Conservation (phyloP, 306 rosid species). For the Glycine soja region DNA sequence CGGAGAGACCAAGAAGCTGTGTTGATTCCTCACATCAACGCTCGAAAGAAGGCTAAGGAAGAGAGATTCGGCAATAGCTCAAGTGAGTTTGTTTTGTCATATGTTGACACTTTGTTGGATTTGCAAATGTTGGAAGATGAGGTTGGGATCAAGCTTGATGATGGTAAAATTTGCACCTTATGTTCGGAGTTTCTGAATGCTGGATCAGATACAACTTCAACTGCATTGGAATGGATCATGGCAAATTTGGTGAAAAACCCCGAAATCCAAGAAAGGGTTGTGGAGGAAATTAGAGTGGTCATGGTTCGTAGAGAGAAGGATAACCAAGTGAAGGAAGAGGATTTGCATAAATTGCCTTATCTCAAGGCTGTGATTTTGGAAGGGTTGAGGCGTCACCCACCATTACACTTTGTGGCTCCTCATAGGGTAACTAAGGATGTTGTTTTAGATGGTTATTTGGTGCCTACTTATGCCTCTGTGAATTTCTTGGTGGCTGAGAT, state of each 20-base stretch:
- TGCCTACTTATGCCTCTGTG: constrained; percentile 49
- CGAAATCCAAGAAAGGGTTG: constrained; percentile 46
- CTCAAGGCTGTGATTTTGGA: constrained; percentile 57
- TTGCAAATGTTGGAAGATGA: constrained; percentile 44
- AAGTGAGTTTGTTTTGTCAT: constrained; percentile 41
- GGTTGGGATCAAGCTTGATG: constrained; percentile 40
- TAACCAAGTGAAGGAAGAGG: constrained; percentile 49
- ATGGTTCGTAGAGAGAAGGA: constrained; percentile 40
- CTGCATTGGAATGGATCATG: constrained; percentile 60
- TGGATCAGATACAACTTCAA: constrained; percentile 56
- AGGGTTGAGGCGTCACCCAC: constrained; percentile 58
- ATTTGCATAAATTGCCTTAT: constrained; percentile 49
- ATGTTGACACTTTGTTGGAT: constrained; percentile 57
- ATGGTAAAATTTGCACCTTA: constrained; percentile 49
- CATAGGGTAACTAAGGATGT: constrained; percentile 55
- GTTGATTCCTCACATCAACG: constrained; percentile 48
- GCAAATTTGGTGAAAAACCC: constrained; percentile 56
- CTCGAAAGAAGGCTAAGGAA: constrained; percentile 49
- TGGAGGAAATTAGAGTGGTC: constrained; percentile 48
- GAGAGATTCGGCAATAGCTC: constrained; percentile 25
- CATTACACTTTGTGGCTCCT: constrained; percentile 52
- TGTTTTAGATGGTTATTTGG: constrained; percentile 49
- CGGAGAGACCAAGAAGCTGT: constrained; percentile 40
- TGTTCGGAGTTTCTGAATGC: constrained; percentile 58
- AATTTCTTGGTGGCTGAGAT: constrained; percentile 60